phyloP scores from a whole-genome alignment of 345 rosid species.

The Barbarea vulgaris region DNA sequence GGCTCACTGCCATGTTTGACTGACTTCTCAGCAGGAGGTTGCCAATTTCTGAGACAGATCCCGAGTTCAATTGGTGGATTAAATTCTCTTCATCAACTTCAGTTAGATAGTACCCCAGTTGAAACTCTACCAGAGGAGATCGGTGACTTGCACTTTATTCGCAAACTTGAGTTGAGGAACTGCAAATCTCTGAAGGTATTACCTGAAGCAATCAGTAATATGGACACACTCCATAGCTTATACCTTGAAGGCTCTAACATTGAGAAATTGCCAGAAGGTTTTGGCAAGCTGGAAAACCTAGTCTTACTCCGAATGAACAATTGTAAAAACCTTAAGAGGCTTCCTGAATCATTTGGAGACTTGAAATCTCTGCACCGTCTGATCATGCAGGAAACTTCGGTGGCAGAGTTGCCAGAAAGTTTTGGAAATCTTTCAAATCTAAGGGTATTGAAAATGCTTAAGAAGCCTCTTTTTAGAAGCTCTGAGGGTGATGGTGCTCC shows the following conservation, averaged over 20 bases:
- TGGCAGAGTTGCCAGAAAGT: constrained; percentile 27
- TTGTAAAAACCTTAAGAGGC: constrained; percentile 28
- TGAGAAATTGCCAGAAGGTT: constrained; percentile 26
- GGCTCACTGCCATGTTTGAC: constrained; percentile 26
- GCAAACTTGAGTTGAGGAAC: constrained; percentile 4
- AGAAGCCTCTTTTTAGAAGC: constrained; percentile 37
- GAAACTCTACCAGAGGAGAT: constrained; percentile 30
- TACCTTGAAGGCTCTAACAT: constrained; percentile 22
- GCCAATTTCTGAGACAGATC: constrained; percentile 17
- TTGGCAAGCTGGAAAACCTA: constrained; percentile 37
- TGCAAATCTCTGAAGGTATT: constrained; percentile 23
- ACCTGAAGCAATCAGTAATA: constrained; percentile 18
- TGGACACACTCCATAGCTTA: constrained; percentile 35
- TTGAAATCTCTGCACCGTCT: constrained; percentile 32
- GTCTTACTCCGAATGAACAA: constrained; percentile 4
- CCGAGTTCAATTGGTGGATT: constrained; percentile 36
- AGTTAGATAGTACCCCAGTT: constrained; percentile 24
- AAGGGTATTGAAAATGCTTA: constrained; percentile 29
- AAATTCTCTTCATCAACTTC: constrained; percentile 28
- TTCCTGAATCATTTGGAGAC: constrained; percentile 37
- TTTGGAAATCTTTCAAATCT: constrained; percentile 40
- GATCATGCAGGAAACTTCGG: constrained; percentile 11
- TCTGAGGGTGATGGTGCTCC: not conserved
- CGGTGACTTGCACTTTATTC: constrained; percentile 16
- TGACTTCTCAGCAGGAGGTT: constrained; percentile 27